Percentiles rank a stretch among this genome's conserved stretches.
These are phyloP conservation scores for Kurtzmaniella quercitrusa DNA, from an alignment of 1,139 yeast species.

Conservation along the genomic window DNA sequence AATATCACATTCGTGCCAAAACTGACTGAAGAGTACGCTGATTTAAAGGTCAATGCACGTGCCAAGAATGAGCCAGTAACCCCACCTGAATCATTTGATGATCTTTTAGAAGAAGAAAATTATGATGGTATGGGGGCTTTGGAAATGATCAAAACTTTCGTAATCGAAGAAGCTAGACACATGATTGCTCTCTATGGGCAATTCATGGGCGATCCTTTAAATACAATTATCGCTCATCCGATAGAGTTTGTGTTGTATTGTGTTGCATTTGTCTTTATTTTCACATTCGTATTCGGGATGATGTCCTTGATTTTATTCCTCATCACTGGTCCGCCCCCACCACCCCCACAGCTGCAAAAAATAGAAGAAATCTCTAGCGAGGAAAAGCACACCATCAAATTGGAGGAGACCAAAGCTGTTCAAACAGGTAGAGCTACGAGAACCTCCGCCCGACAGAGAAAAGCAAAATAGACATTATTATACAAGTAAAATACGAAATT, in stretches of 20 bases:
- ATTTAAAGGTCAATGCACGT: slow-evolving; percentile 30
- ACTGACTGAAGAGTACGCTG: slow-evolving; percentile 47
- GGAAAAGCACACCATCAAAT: background rate
- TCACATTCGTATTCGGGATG: slow-evolving; percentile 39
- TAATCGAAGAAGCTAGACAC: slow-evolving; percentile 20
- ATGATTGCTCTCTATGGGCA: slow-evolving; percentile 30
- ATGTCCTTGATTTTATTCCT: slow-evolving; percentile 30
- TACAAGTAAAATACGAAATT: too few species aligned
- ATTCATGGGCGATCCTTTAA: slow-evolving; percentile 39
- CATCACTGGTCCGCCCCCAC: slow-evolving; percentile 3
- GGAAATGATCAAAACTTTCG: slow-evolving; percentile 18
- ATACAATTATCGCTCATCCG: slow-evolving; percentile 41
- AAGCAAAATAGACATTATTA: background rate
- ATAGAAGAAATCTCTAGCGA: slow-evolving; percentile 1
- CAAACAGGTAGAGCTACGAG: slow-evolving; percentile 8
- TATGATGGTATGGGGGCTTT: slow-evolving; percentile 11
- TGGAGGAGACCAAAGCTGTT: slow-evolving; percentile 12
- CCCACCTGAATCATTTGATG: slow-evolving; percentile 41
- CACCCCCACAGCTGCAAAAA: background rate
- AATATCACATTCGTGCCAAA: slow-evolving; percentile 69
- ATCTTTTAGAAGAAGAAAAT: slow-evolving; percentile 28
- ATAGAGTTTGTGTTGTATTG: slow-evolving; percentile 46
- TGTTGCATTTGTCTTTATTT: slow-evolving; percentile 30
- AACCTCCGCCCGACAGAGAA: slow-evolving; percentile 3
- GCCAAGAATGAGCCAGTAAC: slow-evolving; percentile 29